A percentile compares a stretch with the other conserved stretches of the same genome.
phyloP scores from a whole-genome alignment of 129 eudicot genomes.

The Scalesia atractyloides region DNA sequence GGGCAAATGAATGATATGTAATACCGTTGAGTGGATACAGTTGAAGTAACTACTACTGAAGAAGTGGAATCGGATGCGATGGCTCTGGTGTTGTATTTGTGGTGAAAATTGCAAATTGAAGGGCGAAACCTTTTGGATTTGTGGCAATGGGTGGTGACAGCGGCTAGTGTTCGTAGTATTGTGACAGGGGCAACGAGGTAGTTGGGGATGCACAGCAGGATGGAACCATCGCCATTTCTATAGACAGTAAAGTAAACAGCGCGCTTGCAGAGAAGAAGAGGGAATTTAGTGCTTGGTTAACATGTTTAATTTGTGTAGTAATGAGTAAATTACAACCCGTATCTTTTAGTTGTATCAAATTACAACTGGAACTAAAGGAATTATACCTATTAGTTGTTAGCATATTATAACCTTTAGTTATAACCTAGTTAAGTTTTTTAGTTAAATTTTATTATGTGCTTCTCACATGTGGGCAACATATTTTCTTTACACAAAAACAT shows the following conservation, averaged over 20 bases:
- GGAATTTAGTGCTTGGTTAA: background rate
- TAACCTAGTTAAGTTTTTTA: no score
- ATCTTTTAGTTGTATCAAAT: no score
- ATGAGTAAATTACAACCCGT: no score
- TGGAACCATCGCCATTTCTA: conserved; percentile 43
- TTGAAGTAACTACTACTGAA: conserved; percentile 29
- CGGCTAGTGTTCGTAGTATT: conserved; percentile 35
- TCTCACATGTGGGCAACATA: no score
- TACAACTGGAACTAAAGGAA: no score
- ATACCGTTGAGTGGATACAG: conserved; percentile 41
- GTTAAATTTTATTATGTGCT: no score
- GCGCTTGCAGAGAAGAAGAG: background rate
- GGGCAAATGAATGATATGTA: background rate
- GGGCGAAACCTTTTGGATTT: conserved; percentile 8
- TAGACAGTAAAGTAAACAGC: background rate
- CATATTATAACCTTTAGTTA: no score
- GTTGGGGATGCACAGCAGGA: conserved; percentile 33
- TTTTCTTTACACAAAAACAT: no score
- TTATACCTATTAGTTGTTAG: no score
- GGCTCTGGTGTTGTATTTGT: conserved; percentile 20
- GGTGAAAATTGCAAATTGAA: conserved; percentile 24
- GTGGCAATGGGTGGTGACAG: conserved; percentile 22
- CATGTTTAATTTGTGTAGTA: no score
- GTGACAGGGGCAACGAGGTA: conserved; percentile 34
- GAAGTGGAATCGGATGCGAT: conserved; percentile 37